Evolutionary conservation across 257 asterid genomes (phyloP), one percentile per base, ranked within the genome.

Genomic region (Petunia axillaris): DNA sequence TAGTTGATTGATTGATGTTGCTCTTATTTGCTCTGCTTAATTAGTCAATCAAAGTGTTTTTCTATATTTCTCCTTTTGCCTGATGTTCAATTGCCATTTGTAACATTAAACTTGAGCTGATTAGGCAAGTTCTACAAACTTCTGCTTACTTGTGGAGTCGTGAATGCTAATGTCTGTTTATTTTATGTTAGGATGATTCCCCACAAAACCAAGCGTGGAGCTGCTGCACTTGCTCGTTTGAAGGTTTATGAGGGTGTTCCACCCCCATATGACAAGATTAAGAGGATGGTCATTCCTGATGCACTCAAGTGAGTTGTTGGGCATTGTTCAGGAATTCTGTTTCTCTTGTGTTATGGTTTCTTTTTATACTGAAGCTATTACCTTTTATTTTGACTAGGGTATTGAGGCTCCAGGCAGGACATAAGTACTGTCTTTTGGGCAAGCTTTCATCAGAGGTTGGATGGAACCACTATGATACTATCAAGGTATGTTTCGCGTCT

Each of bases 271-370:
- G 93, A 89, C 85, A 89, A 87, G 87, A 82, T 62, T 7, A 89
- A 89, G 86, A 87, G 86, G 80, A 89, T 89, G 93, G 91, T 89
- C 60, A 86, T 89, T 64, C 93, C 93, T 7, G 93, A 89, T 84
- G 91, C 93, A 37, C 93, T 89, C 64, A 89, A 89, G 93, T 89
- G 75, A 82, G 90, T 83, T 48, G 10, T 25, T 1, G 54, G 14
- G 36, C 48, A 0, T 0, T 13, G 35, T 1, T 3, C 1, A 1
- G 10, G 73, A 16, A 4, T 85, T 5, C n/a, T 44, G 36, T 41
- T 71, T 3, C 25, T 25, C 75, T 67, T 2, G 15, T n/a, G 5
- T 37, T 66, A 8, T 36, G 46, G 11, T 3, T 4, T 52, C 5
- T 1, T 40, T 13, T 48, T 44, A 8, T 35, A 11, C 77, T 35